Evolutionary conservation across 78 protist species (phyloP).

Genomic region (Dictyostelium firmibasis): DNA sequence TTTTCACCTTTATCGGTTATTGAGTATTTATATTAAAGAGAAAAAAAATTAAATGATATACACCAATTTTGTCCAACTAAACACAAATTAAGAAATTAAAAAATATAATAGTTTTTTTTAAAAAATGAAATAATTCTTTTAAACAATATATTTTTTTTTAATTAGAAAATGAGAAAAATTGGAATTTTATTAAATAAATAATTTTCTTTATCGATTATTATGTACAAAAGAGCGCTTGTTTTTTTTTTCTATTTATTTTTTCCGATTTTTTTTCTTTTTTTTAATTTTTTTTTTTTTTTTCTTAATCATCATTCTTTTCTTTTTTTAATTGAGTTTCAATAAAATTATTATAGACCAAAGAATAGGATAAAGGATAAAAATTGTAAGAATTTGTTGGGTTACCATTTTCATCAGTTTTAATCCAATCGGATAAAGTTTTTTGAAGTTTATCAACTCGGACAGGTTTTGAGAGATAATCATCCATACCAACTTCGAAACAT

Average conservation of each 20-base stretch:
- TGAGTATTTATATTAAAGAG: too few species aligned
- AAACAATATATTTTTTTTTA: too few species aligned
- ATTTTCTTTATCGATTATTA: too few species aligned
- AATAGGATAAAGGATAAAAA: background rate
- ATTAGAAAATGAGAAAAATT: too few species aligned
- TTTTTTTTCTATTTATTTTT: background rate
- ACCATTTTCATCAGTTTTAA: background rate
- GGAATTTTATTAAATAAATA: too few species aligned
- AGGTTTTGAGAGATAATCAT: constrained; percentile 81
- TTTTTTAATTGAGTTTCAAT: background rate
- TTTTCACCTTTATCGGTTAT: too few species aligned
- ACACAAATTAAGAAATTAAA: too few species aligned
- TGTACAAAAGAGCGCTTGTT: background rate
- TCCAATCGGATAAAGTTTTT: constrained; percentile 47
- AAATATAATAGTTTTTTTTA: too few species aligned
- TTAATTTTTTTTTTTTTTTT: background rate
- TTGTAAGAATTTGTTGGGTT: background rate
- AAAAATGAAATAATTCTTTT: too few species aligned
- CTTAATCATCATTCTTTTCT: background rate
- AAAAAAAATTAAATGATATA: too few species aligned
- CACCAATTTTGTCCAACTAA: too few species aligned
- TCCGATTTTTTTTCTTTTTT: background rate
- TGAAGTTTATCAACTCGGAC: constrained; percentile 42
- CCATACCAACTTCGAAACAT: constrained; percentile 69
- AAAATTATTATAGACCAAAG: background rate